Conservation (phyloP, 768 basidiomycete genomes). For the Pisolithus tinctorius region DNA sequence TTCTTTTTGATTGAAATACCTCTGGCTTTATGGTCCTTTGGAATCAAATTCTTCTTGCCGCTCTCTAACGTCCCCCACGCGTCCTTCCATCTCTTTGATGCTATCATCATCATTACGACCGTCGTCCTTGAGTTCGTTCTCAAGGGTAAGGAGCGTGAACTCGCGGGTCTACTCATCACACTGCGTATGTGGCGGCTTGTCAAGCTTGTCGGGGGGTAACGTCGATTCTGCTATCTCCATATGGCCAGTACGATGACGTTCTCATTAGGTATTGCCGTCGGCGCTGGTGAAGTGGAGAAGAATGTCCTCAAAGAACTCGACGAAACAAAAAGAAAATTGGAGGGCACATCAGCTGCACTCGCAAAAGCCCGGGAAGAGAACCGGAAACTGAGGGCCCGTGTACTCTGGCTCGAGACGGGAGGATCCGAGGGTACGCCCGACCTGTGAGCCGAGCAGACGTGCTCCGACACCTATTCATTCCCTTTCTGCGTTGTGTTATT, state of each 20-base stretch:
- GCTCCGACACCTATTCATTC: background rate
- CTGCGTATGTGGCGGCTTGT: constrained; percentile 78
- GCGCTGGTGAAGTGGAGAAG: constrained; percentile 66
- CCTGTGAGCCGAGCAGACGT: constrained; percentile 13
- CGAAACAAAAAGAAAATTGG: constrained; percentile 43
- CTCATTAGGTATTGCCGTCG: constrained; percentile 60
- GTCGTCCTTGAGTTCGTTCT: constrained; percentile 68
- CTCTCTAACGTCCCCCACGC: constrained; percentile 48
- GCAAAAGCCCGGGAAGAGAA: constrained; percentile 47
- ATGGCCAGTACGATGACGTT: constrained; percentile 1
- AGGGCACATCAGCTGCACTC: constrained; percentile 37
- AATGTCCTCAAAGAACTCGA: constrained; percentile 42
- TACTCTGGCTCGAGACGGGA: constrained; percentile 29
- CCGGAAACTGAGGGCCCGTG: constrained; percentile 38
- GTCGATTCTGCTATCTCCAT: constrained; percentile 1
- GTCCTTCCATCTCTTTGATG: constrained; percentile 68
- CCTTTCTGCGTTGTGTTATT: background rate
- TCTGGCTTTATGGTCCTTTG: constrained; percentile 58
- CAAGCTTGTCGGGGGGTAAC: constrained; percentile 60
- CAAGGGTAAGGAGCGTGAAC: constrained; percentile 61
- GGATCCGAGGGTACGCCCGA: constrained; percentile 27
- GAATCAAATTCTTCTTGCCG: constrained; percentile 57
- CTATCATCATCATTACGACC: constrained; percentile 60
- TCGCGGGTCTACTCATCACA: constrained; percentile 62
- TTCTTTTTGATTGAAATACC: constrained; percentile 78